Percentiles rank a stretch among this genome's conserved stretches.
phyloP scores from a whole-genome alignment of 225 moss, liverwort and hornwort genomes.

The Neckera pumila region DNA sequence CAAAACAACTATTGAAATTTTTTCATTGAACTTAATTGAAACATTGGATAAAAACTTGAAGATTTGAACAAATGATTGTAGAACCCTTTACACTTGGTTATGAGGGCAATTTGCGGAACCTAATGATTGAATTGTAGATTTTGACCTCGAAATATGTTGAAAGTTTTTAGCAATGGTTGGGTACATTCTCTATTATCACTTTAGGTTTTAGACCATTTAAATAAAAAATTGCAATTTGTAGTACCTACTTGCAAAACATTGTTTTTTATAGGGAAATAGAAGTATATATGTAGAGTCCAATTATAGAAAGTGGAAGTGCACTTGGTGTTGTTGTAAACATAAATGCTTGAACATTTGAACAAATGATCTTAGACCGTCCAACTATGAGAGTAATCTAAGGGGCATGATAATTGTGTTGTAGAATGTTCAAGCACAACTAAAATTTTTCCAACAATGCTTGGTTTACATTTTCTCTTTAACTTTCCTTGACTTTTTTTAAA shows the following conservation, averaged over 20 bases:
- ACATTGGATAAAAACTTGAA: neutral
- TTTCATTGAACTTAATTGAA: neutral
- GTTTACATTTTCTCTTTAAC: neutral
- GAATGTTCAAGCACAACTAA: neutral
- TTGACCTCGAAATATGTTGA: neutral
- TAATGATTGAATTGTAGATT: neutral
- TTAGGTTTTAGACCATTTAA: neutral
- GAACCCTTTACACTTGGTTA: neutral
- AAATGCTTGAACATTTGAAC: neutral
- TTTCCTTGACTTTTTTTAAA: neutral
- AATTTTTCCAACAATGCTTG: neutral
- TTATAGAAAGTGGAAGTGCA: no score
- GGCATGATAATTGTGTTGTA: neutral
- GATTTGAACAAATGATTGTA: neutral
- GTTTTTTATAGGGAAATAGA: neutral
- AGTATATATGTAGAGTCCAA: no score
- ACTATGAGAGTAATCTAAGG: neutral
- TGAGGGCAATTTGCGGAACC: fast-evolving
- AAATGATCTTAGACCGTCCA: neutral
- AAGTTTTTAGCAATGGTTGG: neutral
- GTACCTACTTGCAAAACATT: neutral
- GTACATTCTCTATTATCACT: neutral
- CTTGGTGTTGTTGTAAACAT: neutral
- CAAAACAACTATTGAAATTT: neutral
- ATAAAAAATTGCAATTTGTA: neutral